These are phyloP conservation scores for Lachnellula hyalina DNA, from an alignment of 2,329 filamentous ascomycete species.

Conservation along the genomic window DNA sequence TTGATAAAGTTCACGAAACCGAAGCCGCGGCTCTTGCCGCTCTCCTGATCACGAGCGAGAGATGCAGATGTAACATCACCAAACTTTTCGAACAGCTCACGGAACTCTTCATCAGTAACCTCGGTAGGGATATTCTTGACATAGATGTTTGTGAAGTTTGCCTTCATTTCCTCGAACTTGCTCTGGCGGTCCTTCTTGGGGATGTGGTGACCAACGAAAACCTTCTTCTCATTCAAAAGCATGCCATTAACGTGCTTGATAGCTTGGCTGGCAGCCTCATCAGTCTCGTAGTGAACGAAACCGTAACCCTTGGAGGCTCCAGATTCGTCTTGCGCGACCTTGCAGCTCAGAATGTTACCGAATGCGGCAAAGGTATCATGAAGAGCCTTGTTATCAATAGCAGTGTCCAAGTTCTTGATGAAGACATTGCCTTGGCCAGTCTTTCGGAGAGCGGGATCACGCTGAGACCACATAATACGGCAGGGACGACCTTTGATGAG, in stretches of 20 bases:
- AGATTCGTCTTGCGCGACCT: slow-evolving; percentile 96
- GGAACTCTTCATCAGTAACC: slow-evolving; percentile 89
- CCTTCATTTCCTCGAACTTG: slow-evolving; percentile 99
- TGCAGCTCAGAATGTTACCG: slow-evolving; percentile 98
- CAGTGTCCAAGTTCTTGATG: slow-evolving; percentile 99
- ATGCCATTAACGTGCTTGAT: slow-evolving; percentile 99
- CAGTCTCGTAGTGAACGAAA: slow-evolving; percentile 99
- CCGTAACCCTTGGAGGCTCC: slow-evolving; percentile 98
- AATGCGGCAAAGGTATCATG: slow-evolving; percentile 99
- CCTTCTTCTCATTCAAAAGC: slow-evolving; percentile 99
- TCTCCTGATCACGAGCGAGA: slow-evolving; percentile 77
- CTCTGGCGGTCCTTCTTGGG: slow-evolving; percentile 99
- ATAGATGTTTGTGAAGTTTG: slow-evolving; percentile 99
- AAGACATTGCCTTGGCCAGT: slow-evolving; percentile 99
- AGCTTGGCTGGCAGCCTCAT: slow-evolving; percentile 90
- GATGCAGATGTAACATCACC: slow-evolving; percentile 95
- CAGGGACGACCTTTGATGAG: slow-evolving; percentile 97
- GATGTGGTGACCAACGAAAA: slow-evolving; percentile 98
- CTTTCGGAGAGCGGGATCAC: slow-evolving; percentile 97
- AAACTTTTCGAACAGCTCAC: slow-evolving; percentile 82
- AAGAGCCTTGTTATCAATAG: slow-evolving; percentile 99
- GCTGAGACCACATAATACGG: slow-evolving; percentile 99
- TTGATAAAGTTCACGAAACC: slow-evolving; percentile 94
- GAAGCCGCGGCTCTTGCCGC: slow-evolving; percentile 88
- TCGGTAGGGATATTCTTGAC: slow-evolving; percentile 94